Percentiles rank a stretch among this genome's conserved stretches.
Conservation (phyloP, 805 yeast species). For the Cyberlindnera saturnus region DNA sequence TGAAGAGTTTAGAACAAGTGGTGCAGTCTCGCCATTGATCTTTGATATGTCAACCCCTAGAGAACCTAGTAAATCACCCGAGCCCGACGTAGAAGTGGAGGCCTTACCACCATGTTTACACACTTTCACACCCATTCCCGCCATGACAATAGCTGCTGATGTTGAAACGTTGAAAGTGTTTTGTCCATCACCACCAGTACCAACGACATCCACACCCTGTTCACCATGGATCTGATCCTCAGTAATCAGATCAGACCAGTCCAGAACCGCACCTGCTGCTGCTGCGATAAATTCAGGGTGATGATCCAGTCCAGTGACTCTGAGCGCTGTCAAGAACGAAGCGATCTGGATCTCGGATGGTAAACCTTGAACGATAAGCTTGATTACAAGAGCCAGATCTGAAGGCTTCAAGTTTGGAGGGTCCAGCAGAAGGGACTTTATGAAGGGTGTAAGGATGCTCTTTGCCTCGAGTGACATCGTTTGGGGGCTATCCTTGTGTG, state of each 20-base stretch:
- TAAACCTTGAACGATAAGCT: conserved; percentile 51
- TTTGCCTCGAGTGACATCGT: neutral
- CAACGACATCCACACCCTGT: conserved; percentile 83
- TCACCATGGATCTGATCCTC: conserved; percentile 35
- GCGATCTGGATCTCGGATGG: conserved; percentile 68
- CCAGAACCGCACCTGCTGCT: conserved; percentile 72
- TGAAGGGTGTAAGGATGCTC: conserved; percentile 42
- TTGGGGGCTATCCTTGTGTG: too few relatives aligned
- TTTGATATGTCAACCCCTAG: conserved; percentile 80
- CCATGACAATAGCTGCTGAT: conserved; percentile 87
- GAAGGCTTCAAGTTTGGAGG: conserved; percentile 59
- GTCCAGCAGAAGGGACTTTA: conserved; percentile 53
- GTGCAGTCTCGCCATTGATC: conserved; percentile 58
- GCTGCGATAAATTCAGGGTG: conserved; percentile 77
- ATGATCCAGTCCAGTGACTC: conserved; percentile 72
- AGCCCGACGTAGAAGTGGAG: conserved; percentile 86
- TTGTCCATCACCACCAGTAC: conserved; percentile 99
- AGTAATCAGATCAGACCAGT: conserved; percentile 53
- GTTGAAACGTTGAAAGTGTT: conserved; percentile 96
- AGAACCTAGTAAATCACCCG: conserved; percentile 78
- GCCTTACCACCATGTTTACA: conserved; percentile 99
- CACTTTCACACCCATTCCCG: conserved; percentile 76
- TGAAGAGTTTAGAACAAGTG: conserved; percentile 44
- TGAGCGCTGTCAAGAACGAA: conserved; percentile 72
- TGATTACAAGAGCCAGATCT: conserved; percentile 61